Evolutionary conservation across 305 asterid species (phyloP), one percentile per base, ranked within the genome.

Genomic region (Fraxinus albicans): DNA sequence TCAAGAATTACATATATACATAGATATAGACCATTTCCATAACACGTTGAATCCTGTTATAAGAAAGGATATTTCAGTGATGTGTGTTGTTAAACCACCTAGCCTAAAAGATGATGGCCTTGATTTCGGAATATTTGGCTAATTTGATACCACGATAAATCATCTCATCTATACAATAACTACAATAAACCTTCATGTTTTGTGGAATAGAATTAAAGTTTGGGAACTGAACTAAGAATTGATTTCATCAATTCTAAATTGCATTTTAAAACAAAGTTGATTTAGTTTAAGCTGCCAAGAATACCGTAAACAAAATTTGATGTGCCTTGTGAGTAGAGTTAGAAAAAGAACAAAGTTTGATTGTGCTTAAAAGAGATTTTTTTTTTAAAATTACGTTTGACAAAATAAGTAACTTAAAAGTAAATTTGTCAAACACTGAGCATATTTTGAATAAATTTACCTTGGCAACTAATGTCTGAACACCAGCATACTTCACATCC

Each of bases 401-500:
- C 36, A 58, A 79, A 80, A 42, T 72, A 69, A 76, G 73, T 36
- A 36, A 63, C 78, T 47, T 42, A 42, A n/a, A 29, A 36, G 36
- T 2, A 55, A 80, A 42, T 1, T 5, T 40, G 19, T 5, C 21
- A 67, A 42, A 3, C 4, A 3, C 1, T 29, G 13, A 10, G 44
- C 8, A 27, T 44, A 69, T n/a, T 29, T 4, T 1, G 35, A 34
- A 4, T 15, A 23, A 33, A 2, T 81, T 33, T 87, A 94, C 99
- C 99, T 97, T 88, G 13, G 99, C 92, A 69, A 95, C 99, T 31
- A 97, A 92, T 53, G 97, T 90, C 81, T 97, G 99, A 55, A 93
- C 99, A 81, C 99, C 99, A 36, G 99, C 96, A 83, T 97, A 97
- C 79, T 97, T 97, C 7, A 97, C 99, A 80, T 97, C 99, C 99